Evolutionary conservation across 1,284 basidiomycete species (phyloP), one percentile per base, ranked within the genome.

Genomic region (Tranzscheliella williamsii): DNA sequence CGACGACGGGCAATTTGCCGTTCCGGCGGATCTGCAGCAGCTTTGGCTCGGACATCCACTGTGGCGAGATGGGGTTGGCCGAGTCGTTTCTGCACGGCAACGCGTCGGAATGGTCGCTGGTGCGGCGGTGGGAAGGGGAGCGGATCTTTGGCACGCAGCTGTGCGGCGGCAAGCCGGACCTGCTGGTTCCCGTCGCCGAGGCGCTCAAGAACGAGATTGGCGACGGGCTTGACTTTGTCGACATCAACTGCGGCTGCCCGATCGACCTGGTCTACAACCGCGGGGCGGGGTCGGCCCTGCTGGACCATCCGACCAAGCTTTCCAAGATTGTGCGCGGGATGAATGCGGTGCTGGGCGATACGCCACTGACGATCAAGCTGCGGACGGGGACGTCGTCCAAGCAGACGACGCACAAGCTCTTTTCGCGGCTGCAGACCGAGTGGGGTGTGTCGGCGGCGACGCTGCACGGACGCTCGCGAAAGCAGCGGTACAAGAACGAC

Each of bases 231-330:
- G 90, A 95, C 75, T 95, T 94, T 73, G 89, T 94, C 11, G 94
- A 98, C 70, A 80, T 97, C 67, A 98, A 98, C 76, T 90, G 90
- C 78, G 94, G 94, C 4, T 97, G 94, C 78, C 94, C 94, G 3
- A 97, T 97, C 65, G 94, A 98, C 78, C 81, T 98, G 36, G 89
- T 98, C 2, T 97, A 92, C 80, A 89, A 89, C 73, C 85, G 85
- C 20, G 92, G 92, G 0, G 91, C 89, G 38, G 92, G 92, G 0
- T 90, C 88, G 55, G 92, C 78, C 86, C 88, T 98, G 43, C 84
- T 98, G 21, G 91, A 95, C 62, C 82, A 87, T 4, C 85, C 89
- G 0, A 85, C 83, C 3, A 89, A 90, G 75, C 81, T 98, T 1
- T 88, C 89, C 7, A 90, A 86, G 77, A 92, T 93, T 42, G 75